Evolutionary conservation across 805 yeast genomes (phyloP), one percentile per base, ranked within the genome.

Genomic region (Metschnikowia corniflorae): DNA sequence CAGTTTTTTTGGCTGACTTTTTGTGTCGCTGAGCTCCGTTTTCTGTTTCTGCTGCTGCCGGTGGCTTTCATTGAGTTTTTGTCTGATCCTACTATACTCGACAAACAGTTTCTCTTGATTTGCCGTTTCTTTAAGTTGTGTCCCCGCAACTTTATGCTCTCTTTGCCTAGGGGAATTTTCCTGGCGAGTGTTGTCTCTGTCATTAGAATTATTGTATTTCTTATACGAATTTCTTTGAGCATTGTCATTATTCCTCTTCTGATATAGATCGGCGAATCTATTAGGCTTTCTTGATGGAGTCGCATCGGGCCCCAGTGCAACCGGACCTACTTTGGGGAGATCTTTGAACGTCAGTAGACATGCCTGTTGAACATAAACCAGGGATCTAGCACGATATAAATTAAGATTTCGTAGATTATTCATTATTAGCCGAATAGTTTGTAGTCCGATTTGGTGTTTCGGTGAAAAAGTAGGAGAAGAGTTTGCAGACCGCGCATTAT

Each of bases 251-350:
- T 19, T 30, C 8, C 31, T 14, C 16, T 43, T 44, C 37, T 29
- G 35, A 33, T 53, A 61, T 42, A 50, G 46, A 29, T 52, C 51
- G 15, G 68, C 68, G 50, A 65, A 65, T 40, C 70, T 44, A 35
- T 64, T 65, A 10, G 55, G 46, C 43, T 54, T 57, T 15, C 40
- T 37, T 6, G 37, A 3, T 9, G 26, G n/a, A n/a, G n/a, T n/a
- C n/a, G n/a, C n/a, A n/a, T n/a, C n/a, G n/a, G n/a, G n/a, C n/a
- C 26, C 26, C n/a, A 56, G 52, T 3, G 44, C 40, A 4, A 52
- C 44, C 6, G 44, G 39, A 9, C 55, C 63, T 6, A 51, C 56
- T 34, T 55, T 47, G 10, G 67, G 67, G 25, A 60, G 50, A 25
- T 48, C 50, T 26, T 47, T 53, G 31, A 61, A 43, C 26, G 58